Percentiles rank a stretch among this genome's conserved stretches.
Evolutionary conservation across 2,329 filamentous ascomycete species (phyloP).

Genomic region (Fusarium circinatum): DNA sequence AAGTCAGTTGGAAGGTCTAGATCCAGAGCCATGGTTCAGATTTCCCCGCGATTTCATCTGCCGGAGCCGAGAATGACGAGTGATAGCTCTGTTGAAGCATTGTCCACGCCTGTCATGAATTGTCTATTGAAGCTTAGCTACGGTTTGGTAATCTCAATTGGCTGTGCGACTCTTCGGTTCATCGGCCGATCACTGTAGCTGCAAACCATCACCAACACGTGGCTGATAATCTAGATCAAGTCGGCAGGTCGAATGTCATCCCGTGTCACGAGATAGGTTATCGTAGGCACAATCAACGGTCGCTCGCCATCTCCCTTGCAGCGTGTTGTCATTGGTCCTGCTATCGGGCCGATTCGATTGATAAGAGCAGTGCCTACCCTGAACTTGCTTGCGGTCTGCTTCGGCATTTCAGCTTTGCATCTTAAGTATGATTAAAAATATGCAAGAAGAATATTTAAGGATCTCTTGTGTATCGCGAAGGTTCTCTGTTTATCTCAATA

Average conservation of each 20-base stretch:
- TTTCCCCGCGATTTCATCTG: slow-evolving; percentile 3
- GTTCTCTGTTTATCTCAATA: no score
- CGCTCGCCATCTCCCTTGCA: background rate
- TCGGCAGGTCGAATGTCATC: background rate
- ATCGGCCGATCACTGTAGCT: background rate
- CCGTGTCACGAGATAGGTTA: background rate
- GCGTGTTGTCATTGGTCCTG: background rate
- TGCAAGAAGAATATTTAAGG: no score
- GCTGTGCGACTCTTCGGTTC: background rate
- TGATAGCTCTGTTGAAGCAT: background rate
- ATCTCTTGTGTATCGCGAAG: no score
- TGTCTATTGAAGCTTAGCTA: background rate
- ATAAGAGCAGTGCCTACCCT: background rate
- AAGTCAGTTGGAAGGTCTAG: background rate
- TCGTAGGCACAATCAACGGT: background rate
- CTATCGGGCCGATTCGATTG: background rate
- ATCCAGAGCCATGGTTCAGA: background rate
- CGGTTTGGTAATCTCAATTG: background rate
- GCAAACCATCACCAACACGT: background rate
- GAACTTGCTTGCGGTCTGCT: background rate
- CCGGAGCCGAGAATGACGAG: background rate
- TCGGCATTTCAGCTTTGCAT: background rate
- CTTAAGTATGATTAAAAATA: no score
- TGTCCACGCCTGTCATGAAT: background rate
- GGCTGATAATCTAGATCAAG: background rate